Evolutionary conservation across 805 yeast species (phyloP).

Genomic region (Yamadazyma scolyti): DNA sequence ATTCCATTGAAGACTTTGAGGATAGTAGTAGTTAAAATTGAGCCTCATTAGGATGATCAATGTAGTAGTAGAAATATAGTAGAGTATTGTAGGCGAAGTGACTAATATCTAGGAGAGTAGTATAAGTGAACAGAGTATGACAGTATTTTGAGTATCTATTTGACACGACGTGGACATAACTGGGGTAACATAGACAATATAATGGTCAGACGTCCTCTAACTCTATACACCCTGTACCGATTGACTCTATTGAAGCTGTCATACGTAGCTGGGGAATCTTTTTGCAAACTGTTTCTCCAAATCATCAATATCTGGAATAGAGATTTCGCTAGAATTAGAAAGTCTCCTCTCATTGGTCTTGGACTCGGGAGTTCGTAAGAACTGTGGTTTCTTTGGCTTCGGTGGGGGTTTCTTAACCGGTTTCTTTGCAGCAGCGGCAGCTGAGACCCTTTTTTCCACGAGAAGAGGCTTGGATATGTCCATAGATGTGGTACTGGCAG

Average conservation of each 20-base stretch:
- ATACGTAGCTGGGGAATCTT: conserved; percentile 60
- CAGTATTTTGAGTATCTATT: too few species aligned
- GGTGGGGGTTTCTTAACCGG: conserved; percentile 47
- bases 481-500: too few species aligned
- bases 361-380: conserved; percentile 40
- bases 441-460: too few species aligned
- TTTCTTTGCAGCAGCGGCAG: conserved; percentile 1
- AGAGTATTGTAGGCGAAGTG: not conserved
- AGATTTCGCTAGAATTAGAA: conserved; percentile 38
- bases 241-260: too few species aligned
- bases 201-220: too few species aligned
- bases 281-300: conserved; percentile 55
- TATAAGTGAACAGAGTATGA: too few species aligned
- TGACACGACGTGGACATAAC: too few species aligned
- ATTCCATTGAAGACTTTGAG: conserved; percentile 57
- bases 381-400: conserved; percentile 62
- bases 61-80: not conserved
- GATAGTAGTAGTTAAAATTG: conserved; percentile 7
- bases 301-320: conserved; percentile 54
- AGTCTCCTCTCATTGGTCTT: conserved; percentile 17
- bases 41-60: too few species aligned
- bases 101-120: not conserved
- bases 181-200: too few species aligned
- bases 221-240: too few species aligned
- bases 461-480: too few species aligned